These are phyloP conservation scores for Backusella psychrophila DNA, from an alignment of 192 early-diverging fungal genomes.

Conservation along the genomic window DNA sequence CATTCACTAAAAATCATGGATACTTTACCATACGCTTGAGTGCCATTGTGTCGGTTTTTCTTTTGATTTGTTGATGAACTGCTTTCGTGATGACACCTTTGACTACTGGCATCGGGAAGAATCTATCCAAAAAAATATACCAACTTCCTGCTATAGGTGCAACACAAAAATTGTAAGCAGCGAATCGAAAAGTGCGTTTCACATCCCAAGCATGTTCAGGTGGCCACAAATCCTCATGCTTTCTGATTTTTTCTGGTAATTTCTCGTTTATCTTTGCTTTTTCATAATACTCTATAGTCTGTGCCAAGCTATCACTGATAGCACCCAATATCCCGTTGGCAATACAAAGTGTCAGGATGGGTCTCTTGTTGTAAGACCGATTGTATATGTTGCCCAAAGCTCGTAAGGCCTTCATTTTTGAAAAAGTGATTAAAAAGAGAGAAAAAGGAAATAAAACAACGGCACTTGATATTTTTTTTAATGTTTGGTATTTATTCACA, in stretches of 20 bases:
- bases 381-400: conserved; percentile 35
- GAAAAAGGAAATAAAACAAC: conserved; percentile 4
- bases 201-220: conserved; percentile 31
- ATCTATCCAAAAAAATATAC: conserved; percentile 64
- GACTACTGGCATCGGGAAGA: conserved; percentile 49
- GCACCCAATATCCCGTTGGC: conserved; percentile 68
- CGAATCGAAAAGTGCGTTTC: conserved; percentile 57
- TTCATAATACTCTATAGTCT: conserved; percentile 44
- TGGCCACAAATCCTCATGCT: conserved; percentile 11
- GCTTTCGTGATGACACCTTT: neutral
- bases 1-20: neutral
- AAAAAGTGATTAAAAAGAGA: neutral
- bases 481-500: neutral
- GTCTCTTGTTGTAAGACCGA: conserved; percentile 46
- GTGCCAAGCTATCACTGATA: conserved; percentile 63
- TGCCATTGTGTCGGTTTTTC: conserved; percentile 28
- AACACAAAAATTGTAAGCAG: conserved; percentile 63
- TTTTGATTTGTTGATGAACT: neutral
- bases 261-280: conserved; percentile 9
- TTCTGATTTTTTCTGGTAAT: neutral
- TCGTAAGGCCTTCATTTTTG: conserved; percentile 16
- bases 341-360: conserved; percentile 61
- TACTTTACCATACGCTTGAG: conserved; percentile 47
- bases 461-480: neutral
- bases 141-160: conserved; percentile 70